phyloP scores from a whole-genome alignment of 768 basidiomycete species.

The Mycena kentingensis region DNA sequence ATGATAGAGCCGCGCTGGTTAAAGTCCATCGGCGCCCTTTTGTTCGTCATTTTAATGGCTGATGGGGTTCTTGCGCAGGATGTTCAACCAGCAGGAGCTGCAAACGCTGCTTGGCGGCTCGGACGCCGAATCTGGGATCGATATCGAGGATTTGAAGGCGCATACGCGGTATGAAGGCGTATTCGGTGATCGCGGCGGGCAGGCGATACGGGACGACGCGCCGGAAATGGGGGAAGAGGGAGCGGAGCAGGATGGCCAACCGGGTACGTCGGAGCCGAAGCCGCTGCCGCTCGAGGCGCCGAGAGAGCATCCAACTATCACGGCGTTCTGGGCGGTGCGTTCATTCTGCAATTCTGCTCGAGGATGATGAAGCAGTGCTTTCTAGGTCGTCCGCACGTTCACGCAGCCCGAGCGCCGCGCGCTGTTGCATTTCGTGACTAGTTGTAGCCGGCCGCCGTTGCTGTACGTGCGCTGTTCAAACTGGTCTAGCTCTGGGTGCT shows the following conservation, averaged over 20 bases:
- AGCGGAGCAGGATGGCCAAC: no score
- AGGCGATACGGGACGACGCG: no score
- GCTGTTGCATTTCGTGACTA: slow-evolving; percentile 90
- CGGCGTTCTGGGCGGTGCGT: slow-evolving; percentile 80
- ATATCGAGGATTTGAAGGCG: slow-evolving; percentile 73
- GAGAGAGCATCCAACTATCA: slow-evolving; percentile 58
- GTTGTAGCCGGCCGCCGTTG: slow-evolving; percentile 85
- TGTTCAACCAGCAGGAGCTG: slow-evolving; percentile 97
- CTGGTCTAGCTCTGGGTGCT: neutral
- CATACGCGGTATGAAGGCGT: slow-evolving; percentile 83
- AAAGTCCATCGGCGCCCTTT: slow-evolving; percentile 40
- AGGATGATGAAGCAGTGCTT: neutral
- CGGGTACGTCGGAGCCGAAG: neutral
- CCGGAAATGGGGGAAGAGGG: no score
- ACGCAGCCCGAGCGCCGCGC: slow-evolving; percentile 74
- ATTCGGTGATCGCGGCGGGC: no score
- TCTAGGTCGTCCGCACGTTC: slow-evolving; percentile 74
- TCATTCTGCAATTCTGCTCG: neutral
- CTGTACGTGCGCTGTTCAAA: slow-evolving; percentile 49
- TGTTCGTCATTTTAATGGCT: neutral
- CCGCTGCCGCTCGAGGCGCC: slow-evolving; percentile 21
- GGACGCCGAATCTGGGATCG: slow-evolving; percentile 78
- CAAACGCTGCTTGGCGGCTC: slow-evolving; percentile 89
- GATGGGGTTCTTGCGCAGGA: slow-evolving; percentile 46
- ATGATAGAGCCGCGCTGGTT: slow-evolving; percentile 92